These are phyloP conservation scores for Exophiala aquamarina DNA, from an alignment of 2,329 filamentous ascomycete genomes.

Conservation along the genomic window DNA sequence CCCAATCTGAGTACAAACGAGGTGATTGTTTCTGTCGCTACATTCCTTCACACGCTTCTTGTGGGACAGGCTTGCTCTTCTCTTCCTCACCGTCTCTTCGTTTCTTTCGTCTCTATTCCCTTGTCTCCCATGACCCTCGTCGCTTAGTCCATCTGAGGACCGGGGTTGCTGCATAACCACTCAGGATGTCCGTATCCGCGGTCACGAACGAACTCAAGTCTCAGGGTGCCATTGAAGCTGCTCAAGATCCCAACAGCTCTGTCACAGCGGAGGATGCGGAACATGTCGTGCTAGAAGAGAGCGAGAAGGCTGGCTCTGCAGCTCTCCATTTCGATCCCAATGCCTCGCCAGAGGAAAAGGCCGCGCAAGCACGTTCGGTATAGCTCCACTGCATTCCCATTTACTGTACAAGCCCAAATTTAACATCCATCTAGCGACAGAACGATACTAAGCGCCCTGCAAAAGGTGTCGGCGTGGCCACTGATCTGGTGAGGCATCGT, in stretches of 20 bases:
- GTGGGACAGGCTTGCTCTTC: slow-evolving; percentile 5
- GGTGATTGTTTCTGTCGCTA: too few relatives aligned
- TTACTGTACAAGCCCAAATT: slow-evolving; percentile 3
- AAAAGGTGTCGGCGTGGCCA: slow-evolving; percentile 58
- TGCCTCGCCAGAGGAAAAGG: slow-evolving; percentile 80
- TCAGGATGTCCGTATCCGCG: slow-evolving; percentile 18
- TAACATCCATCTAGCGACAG: slow-evolving; percentile 50
- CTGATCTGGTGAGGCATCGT: slow-evolving; percentile 62
- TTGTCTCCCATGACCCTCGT: slow-evolving; percentile 12
- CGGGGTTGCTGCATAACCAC: slow-evolving; percentile 8
- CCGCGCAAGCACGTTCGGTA: slow-evolving; percentile 73
- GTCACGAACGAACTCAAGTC: slow-evolving; percentile 67
- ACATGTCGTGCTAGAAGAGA: slow-evolving; percentile 72
- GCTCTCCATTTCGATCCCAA: slow-evolving; percentile 87
- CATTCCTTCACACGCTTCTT: not conserved
- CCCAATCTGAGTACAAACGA: too few relatives aligned
- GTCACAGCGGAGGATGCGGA: slow-evolving; percentile 72
- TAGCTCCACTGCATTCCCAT: not conserved
- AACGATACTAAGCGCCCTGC: slow-evolving; percentile 27
- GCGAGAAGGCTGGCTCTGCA: slow-evolving; percentile 72
- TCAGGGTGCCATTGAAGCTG: slow-evolving; percentile 76
- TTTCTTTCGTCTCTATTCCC: slow-evolving; percentile 5
- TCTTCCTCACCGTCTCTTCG: not conserved
- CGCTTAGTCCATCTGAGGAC: slow-evolving; percentile 7
- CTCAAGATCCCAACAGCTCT: slow-evolving; percentile 66